Conservation (phyloP, 768 basidiomycete species). For the Tephrocybe sp. region DNA sequence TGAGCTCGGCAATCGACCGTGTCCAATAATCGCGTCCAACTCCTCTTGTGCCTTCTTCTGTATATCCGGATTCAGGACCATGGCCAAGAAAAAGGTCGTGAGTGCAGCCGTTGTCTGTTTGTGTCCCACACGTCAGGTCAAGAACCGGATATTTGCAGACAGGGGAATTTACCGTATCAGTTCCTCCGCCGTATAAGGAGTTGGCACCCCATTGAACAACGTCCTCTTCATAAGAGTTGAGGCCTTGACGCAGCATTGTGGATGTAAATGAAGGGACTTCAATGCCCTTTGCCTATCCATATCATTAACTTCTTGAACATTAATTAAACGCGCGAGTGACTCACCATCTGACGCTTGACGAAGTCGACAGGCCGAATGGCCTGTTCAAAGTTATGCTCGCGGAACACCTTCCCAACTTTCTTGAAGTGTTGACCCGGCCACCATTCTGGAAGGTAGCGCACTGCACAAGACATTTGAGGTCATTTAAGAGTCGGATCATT, state of each 20-base stretch:
- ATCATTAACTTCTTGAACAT: background rate
- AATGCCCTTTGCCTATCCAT: conserved; percentile 9
- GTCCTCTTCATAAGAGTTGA: conserved; percentile 14
- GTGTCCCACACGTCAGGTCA: background rate
- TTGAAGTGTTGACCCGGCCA: conserved; percentile 20
- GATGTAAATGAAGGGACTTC: conserved; percentile 18
- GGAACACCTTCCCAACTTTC: conserved; percentile 14
- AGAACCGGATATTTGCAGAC: background rate
- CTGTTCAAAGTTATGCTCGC: conserved; percentile 18
- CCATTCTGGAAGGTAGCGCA: conserved; percentile 18
- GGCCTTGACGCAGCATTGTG: conserved; percentile 14
- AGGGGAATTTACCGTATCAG: conserved; percentile 13
- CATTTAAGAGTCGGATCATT: background rate
- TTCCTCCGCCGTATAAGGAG: conserved; percentile 18
- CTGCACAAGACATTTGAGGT: background rate
- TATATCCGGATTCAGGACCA: conserved; percentile 38
- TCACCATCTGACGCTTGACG: conserved; percentile 19
- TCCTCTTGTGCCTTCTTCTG: conserved; percentile 16
- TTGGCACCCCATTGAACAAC: conserved; percentile 18
- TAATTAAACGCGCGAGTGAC: background rate
- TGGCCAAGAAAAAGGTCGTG: conserved; percentile 35
- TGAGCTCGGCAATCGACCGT: conserved; percentile 11
- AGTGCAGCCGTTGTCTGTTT: conserved; percentile 18
- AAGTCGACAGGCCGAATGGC: conserved; percentile 18
- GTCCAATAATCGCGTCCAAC: conserved; percentile 15